Percentiles rank a stretch among this genome's conserved stretches.
phyloP scores from a whole-genome alignment of 176 grass and related monocot genomes.

The Bromus sterilis region DNA sequence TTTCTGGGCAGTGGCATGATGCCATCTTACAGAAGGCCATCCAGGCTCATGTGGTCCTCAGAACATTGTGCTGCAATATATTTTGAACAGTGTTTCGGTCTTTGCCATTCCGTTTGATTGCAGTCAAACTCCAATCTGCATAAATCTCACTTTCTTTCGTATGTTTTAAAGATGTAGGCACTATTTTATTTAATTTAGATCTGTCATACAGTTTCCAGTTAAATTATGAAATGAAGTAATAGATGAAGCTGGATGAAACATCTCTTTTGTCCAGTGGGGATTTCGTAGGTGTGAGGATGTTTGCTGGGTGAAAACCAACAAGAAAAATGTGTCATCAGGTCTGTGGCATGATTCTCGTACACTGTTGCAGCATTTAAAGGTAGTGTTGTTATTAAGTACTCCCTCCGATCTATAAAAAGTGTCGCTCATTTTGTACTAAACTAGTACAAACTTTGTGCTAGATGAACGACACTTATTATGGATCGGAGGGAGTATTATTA shows the following conservation, averaged over 20 bases:
- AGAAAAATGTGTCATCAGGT: constrained; percentile 78
- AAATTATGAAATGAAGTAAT: neutral
- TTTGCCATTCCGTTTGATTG: neutral
- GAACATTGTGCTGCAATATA: constrained; percentile 30
- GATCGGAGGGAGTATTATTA: too few relatives aligned
- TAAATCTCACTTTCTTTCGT: neutral
- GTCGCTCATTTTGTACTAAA: too few relatives aligned
- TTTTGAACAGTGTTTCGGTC: constrained; percentile 35
- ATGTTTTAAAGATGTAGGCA: constrained; percentile 14
- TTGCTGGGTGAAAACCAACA: constrained; percentile 98
- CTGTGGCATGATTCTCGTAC: constrained; percentile 89
- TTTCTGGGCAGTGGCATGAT: neutral
- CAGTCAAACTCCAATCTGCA: neutral
- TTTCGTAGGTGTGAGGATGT: constrained; percentile 96
- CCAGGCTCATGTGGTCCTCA: constrained; percentile 31
- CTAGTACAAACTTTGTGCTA: too few relatives aligned
- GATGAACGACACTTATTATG: too few relatives aligned
- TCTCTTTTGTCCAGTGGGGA: constrained; percentile 67
- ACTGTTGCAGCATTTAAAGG: constrained; percentile 91
- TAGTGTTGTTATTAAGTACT: constrained; percentile 4
- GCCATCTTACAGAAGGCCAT: constrained; percentile 18
- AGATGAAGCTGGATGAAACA: constrained; percentile 1
- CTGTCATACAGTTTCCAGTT: constrained; percentile 19
- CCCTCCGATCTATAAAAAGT: too few relatives aligned
- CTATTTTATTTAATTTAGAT: constrained; percentile 2